Base-by-base conservation (phyloP, 2,329 filamentous ascomycete genomes). In the Sphaerostilbella broomeana region DNA sequence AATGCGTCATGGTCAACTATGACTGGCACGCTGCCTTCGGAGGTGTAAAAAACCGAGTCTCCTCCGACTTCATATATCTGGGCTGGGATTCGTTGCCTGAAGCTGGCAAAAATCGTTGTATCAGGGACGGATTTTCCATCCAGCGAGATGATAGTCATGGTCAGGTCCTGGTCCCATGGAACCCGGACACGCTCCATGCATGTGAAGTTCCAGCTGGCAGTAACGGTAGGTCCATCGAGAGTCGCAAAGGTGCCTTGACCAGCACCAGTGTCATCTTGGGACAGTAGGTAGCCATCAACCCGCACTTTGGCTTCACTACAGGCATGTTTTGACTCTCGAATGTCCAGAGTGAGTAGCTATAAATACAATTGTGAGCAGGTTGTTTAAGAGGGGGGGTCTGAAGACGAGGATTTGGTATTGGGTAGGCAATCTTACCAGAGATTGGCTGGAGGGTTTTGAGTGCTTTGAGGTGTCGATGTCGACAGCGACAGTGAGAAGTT, bases 131-230 rank as follows among this genome's bases (percentile, higher is more conserved):
- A 17, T 24, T 41, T 32, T n/a, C 38, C 42, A 11, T 44, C 38
- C 5, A 44, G n/a, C 2, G 42, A 36, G 21, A 36, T 33, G 28
- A 44, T 35, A 7, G 35, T 42, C 19, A 43, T 19, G 4, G 16
- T 18, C 22, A 45, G 21, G 10, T 34, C 28, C 12, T 42, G 42
- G 11, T 38, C 42, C 39, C 38, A 42, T 13, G 39, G 32, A 20
- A 35, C 39, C 11, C 26, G 31, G 8, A 3, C 34, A 22, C 35
- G 12, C 17, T 45, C 39, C 12, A n/a, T 31, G 40, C 39, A 42
- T 9, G 25, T 35, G n/a, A 45, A 45, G 31, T 30, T 45, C 34
- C 39, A 42, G 39, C 31, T 38, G n/a, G 43, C 39, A 12, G 34
- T 33, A 15, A 45, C 31, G 29, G 34, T 28, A 24, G 30, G 37